phyloP scores from a whole-genome alignment of 768 basidiomycete genomes.

The Tulasnella sp. region DNA sequence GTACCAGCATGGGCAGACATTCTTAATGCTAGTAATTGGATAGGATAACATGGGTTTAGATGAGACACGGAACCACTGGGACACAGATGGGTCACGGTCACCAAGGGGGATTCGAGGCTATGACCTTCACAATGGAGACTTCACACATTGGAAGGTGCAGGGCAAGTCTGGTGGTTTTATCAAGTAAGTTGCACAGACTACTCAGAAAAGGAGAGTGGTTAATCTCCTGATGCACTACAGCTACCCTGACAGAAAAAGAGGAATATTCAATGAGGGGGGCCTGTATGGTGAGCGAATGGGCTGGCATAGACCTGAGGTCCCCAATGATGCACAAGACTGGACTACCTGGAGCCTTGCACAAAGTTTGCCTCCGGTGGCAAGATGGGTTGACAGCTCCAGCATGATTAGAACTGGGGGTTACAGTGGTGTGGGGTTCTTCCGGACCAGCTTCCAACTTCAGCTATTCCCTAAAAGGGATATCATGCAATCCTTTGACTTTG shows the following conservation, averaged over 20 bases:
- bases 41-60: conserved; percentile 80
- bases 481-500: conserved; percentile 67
- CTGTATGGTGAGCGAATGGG: conserved; percentile 65
- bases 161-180: conserved; percentile 71
- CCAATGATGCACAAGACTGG: conserved; percentile 35
- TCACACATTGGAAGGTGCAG: conserved; percentile 66
- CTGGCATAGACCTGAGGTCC: conserved; percentile 61
- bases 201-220: background rate
- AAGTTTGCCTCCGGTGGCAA: background rate
- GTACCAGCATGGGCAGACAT: background rate
- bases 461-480: conserved; percentile 61
- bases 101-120: conserved; percentile 79
- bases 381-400: background rate
- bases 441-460: conserved; percentile 63
- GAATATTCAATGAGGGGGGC: conserved; percentile 69
- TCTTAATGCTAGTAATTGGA: background rate
- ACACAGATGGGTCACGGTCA: conserved; percentile 57
- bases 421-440: conserved; percentile 79
- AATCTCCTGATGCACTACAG: conserved; percentile 39
- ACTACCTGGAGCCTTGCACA: background rate
- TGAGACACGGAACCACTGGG: conserved; percentile 51
- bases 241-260: conserved; percentile 67
- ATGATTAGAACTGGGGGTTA: conserved; percentile 32
- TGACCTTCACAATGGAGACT: conserved; percentile 54
- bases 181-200: conserved; percentile 39